Conservation (phyloP, 2,329 filamentous ascomycete species). For the Raffaelea arxii region DNA sequence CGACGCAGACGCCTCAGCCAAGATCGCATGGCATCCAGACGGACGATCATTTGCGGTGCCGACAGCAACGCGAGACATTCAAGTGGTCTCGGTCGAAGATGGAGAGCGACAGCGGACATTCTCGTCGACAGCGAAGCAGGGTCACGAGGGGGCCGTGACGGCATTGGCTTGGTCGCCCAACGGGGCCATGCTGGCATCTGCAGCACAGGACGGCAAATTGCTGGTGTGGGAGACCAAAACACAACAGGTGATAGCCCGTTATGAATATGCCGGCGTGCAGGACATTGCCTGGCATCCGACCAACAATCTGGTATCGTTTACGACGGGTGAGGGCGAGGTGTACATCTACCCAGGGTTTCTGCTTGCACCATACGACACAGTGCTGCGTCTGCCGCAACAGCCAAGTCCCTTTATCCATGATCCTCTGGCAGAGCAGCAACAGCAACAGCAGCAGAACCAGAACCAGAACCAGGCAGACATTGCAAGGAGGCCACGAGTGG, state of each 20-base stretch:
- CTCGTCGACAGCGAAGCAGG: too few relatives aligned
- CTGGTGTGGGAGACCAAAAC: constrained; percentile 84
- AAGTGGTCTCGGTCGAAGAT: constrained; percentile 78
- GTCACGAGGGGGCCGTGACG: constrained; percentile 76
- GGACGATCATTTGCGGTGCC: constrained; percentile 82
- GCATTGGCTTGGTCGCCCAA: constrained; percentile 91
- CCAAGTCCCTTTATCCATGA: constrained; percentile 82
- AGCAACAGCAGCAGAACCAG: constrained; percentile 6
- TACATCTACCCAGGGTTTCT: constrained; percentile 76
- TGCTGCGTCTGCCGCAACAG: constrained; percentile 52
- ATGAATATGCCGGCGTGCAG: constrained; percentile 75
- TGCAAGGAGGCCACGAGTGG: not conserved
- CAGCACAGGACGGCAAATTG: constrained; percentile 58
- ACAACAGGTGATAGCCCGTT: constrained; percentile 67
- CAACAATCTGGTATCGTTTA: constrained; percentile 83
- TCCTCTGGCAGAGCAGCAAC: constrained; percentile 52
- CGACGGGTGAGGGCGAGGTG: constrained; percentile 83
- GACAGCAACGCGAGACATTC: constrained; percentile 72
- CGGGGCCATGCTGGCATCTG: constrained; percentile 71
- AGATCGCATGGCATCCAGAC: constrained; percentile 85
- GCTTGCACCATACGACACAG: constrained; percentile 43
- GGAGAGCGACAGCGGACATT: constrained; percentile 84
- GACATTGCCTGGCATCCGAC: constrained; percentile 86
- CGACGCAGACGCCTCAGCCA: constrained; percentile 65
- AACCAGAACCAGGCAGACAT: not conserved